Evolutionary conservation across 805 yeast species (phyloP), one percentile per base, ranked within the genome.

Genomic region (Sungouiozyma intestinalis): DNA sequence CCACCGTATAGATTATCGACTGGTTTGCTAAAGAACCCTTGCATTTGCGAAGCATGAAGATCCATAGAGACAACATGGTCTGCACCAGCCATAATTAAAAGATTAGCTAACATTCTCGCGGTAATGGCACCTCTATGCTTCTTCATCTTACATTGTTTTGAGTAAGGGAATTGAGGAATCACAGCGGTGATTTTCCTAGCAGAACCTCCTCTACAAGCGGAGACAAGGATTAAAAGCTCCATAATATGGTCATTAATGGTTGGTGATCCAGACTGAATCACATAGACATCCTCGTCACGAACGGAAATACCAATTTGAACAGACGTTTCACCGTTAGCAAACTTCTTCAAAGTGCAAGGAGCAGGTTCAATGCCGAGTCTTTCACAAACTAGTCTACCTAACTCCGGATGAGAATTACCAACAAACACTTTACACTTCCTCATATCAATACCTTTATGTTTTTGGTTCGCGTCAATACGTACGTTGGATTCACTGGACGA

Each of bases 51-150:
- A 20, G 99, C 98, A 53, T 77, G 80, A 51, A 92, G 69, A 60
- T 92, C 99, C 97, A 92, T 88, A 3, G 96, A 85, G 33, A 92
- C 90, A 44, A 92, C 94, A 64, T 92, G 99, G 65, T 92, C 97
- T 19, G 97, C 98, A 52, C 99, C 99, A 3, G 98, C 97, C 94
- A 92, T 94, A 44, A 87, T 79, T 48, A 92, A 69, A 57, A 92
- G 68, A 54, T 92, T 92, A 46, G 99, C 97, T 59, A 92, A 73
- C 97, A 92, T 85, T 60, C 97, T 77, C 14, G 98, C 98, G 3
- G 98, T 90, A 56, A 92, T 92, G 34, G 98, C 97, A 42, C 98
- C 98, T 65, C 99, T 74, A 61, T 92, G 97, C 64, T 87, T 92
- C 69, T 92, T 92, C 99, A 92, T 92, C 68, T 94, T 92, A 51